Percentiles rank a stretch among this genome's conserved stretches.
Evolutionary conservation across 192 early-diverging fungal species (phyloP).

Genomic region (Rhizoclosmatium sp.): DNA sequence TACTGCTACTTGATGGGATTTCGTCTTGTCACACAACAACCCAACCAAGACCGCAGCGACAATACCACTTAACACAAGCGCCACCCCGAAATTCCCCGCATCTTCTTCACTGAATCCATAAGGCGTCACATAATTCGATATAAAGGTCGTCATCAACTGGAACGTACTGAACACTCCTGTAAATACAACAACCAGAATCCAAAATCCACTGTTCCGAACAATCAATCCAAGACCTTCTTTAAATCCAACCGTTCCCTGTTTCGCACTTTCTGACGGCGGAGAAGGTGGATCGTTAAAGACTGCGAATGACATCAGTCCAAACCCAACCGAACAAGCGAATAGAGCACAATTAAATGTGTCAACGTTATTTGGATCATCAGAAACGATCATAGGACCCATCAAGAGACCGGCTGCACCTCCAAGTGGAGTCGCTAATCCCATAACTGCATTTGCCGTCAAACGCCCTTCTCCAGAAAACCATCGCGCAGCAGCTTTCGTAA

Average conservation of each 20-base stretch:
- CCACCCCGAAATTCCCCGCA: slow-evolving; percentile 63
- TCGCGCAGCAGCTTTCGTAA: slow-evolving; percentile 37
- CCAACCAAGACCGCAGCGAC: slow-evolving; percentile 60
- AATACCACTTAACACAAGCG: slow-evolving; percentile 65
- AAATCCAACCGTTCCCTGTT: not conserved
- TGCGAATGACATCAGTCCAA: slow-evolving; percentile 2
- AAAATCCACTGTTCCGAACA: slow-evolving; percentile 21
- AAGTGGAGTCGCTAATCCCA: slow-evolving; percentile 24
- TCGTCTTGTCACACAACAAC: slow-evolving; percentile 62
- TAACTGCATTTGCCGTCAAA: slow-evolving; percentile 40
- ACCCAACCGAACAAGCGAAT: slow-evolving; percentile 1
- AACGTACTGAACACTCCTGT: slow-evolving; percentile 16
- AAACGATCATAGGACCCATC: slow-evolving; percentile 24
- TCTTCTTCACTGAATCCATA: slow-evolving; percentile 46
- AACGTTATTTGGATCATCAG: slow-evolving; percentile 2
- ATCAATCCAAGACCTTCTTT: slow-evolving; percentile 27
- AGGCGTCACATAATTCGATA: slow-evolving; percentile 37
- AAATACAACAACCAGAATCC: slow-evolving; percentile 29
- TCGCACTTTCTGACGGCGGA: slow-evolving; percentile 21
- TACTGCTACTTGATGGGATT: slow-evolving; percentile 55
- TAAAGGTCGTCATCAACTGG: slow-evolving; percentile 26
- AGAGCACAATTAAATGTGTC: slow-evolving; percentile 11
- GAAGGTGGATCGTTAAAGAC: slow-evolving; percentile 32
- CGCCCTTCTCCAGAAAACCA: slow-evolving; percentile 42
- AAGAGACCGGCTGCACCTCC: slow-evolving; percentile 18